Evolutionary conservation across 129 eudicot genomes (phyloP), one percentile per base, ranked within the genome.

Genomic region (Dittrichia graveolens): DNA sequence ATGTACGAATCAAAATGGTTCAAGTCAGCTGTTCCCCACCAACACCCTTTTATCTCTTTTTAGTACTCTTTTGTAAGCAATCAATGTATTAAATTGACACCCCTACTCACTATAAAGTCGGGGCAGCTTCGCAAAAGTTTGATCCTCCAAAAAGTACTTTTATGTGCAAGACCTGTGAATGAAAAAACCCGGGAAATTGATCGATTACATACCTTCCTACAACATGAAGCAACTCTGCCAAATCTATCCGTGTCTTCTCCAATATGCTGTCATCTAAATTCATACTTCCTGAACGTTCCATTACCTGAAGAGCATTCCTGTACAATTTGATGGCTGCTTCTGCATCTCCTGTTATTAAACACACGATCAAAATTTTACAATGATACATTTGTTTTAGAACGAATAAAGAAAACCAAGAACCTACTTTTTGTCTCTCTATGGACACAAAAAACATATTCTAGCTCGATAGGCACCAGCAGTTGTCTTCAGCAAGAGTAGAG

Each of bases 201-300:
- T 38, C 61, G 31, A 24, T 24, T 24, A 24, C 2, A 31, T 85
- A 89, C 96, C 98, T 87, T 87, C 98, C 98, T 47, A 79, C 87
- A 16, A 41, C 75, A 75, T 89, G 98, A 76, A 92, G 96, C 71
- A 92, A 61, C 60, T 89, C 98, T 57, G 95, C 92, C 84, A 92
- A 87, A 73, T 92, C 95, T 67, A 87, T 67, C 81, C 95, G 86
- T 56, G 81, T 82, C 85, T 85, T 87, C 84, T 89, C 95, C 83
- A 89, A 75, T 44, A 83, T 40, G 38, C 65, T 48, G 69, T 89
- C 88, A 61, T 92, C 92, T 64, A 82, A 47, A 49, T 75, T 83
- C 78, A 78, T 77, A 78, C 44, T 61, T 65, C 77, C 76, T 50
- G 96, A 83, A 64, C 69, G 80, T 79, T 78, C 81, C 8, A 89